Percentiles rank a stretch among this genome's conserved stretches.
Conservation (phyloP, 2,329 filamentous ascomycete species). For the Aspergillus brasiliensis region DNA sequence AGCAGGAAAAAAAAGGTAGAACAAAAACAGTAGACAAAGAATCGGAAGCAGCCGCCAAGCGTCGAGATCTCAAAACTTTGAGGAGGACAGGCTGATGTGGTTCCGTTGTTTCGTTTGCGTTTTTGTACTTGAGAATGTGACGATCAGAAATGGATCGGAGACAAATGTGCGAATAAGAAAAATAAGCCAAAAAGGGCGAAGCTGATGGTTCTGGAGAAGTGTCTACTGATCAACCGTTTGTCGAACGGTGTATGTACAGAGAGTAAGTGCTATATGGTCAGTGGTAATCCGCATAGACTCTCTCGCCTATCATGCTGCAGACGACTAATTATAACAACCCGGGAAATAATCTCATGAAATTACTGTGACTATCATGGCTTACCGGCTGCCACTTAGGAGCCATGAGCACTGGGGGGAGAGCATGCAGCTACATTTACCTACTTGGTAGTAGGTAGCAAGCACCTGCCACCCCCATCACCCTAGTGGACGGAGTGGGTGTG, state of each 20-base stretch:
- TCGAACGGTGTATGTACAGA: background rate
- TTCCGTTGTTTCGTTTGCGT: background rate
- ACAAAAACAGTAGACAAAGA: constrained; percentile 18
- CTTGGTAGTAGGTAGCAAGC: constrained; percentile 9
- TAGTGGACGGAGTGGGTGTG: background rate
- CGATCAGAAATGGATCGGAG: background rate
- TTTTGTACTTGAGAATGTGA: background rate
- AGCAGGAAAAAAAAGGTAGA: constrained; percentile 2
- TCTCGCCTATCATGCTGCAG: background rate
- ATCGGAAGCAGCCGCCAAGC: constrained; percentile 16
- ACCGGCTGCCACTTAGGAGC: background rate
- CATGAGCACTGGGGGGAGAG: constrained; percentile 11
- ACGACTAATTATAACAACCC: background rate
- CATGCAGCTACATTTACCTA: constrained; percentile 16
- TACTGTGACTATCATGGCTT: background rate
- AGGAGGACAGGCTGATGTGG: background rate
- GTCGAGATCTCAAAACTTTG: background rate
- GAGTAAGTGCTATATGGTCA: background rate
- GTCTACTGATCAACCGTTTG: background rate
- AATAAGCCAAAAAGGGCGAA: background rate
- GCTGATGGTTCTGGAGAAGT: background rate
- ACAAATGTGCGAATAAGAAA: background rate
- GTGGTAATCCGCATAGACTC: background rate
- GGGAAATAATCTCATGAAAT: constrained; percentile 4
- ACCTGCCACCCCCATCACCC: constrained; percentile 4